Percentiles rank a stretch among this genome's conserved stretches.
phyloP scores from a whole-genome alignment of 2,329 filamentous ascomycete genomes.

The Aspergillus texensis region DNA sequence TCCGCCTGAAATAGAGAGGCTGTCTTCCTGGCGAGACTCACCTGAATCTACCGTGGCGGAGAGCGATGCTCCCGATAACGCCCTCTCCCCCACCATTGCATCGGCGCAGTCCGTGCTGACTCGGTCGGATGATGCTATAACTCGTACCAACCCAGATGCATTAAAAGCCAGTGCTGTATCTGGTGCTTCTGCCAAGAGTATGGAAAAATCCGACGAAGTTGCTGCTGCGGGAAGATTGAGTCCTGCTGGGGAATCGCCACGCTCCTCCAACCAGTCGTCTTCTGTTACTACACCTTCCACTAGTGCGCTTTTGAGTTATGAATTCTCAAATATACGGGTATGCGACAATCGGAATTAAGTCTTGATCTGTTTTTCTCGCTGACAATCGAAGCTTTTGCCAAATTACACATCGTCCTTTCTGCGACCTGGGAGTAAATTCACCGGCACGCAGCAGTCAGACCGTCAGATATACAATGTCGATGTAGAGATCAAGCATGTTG shows the following conservation, averaged over 20 bases:
- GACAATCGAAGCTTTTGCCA: constrained; percentile 65
- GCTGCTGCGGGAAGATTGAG: constrained; percentile 34
- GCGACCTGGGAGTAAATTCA: constrained; percentile 83
- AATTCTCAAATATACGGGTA: constrained; percentile 61
- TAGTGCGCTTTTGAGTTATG: constrained; percentile 54
- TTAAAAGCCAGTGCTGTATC: constrained; percentile 28
- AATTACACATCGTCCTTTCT: constrained; percentile 84
- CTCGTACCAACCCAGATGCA: constrained; percentile 28
- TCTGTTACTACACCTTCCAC: constrained; percentile 38
- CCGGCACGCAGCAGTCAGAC: constrained; percentile 90
- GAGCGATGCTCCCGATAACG: constrained; percentile 32
- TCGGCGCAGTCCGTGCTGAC: constrained; percentile 29
- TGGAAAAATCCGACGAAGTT: constrained; percentile 36
- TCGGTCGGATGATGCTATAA: constrained; percentile 31
- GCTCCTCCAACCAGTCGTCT: constrained; percentile 30
- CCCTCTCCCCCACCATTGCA: constrained; percentile 27
- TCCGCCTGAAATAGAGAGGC: constrained; percentile 50
- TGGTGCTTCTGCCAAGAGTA: constrained; percentile 26
- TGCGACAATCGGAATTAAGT: constrained; percentile 7
- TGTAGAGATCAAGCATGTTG: constrained; percentile 95
- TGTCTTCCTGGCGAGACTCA: constrained; percentile 36
- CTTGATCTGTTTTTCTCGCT: constrained; percentile 16
- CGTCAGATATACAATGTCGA: constrained; percentile 92
- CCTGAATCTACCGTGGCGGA: constrained; percentile 28
- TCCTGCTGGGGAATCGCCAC: constrained; percentile 37